Percentiles rank a stretch among this genome's conserved stretches.
Conservation (phyloP, 202 grass and related monocot genomes). For the Bolboschoenoplectus hybrid region DNA sequence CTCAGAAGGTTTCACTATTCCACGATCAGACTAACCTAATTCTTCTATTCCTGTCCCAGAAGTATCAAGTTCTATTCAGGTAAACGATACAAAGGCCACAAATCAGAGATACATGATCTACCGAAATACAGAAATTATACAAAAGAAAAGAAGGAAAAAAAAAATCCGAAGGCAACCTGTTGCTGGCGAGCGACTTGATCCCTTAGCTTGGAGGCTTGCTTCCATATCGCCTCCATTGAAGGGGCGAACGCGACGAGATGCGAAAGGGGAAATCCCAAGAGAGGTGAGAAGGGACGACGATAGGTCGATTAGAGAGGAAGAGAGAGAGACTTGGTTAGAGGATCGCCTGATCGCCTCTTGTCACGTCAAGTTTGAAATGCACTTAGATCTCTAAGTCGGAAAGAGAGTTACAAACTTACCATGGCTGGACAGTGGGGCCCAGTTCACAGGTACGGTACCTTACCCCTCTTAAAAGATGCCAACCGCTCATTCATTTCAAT, state of each 20-base stretch:
- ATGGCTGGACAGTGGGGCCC: not conserved
- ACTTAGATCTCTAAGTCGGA: not conserved
- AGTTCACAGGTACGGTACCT: not conserved
- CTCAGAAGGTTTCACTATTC: not conserved
- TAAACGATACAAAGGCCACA: not conserved
- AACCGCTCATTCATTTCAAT: not conserved
- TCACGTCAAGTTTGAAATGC: not conserved
- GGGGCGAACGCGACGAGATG: not conserved
- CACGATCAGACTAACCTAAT: not conserved
- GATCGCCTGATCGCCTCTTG: not conserved
- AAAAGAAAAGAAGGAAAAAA: not conserved
- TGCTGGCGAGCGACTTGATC: constrained; percentile 90
- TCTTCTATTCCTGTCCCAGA: not conserved
- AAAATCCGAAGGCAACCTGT: constrained; percentile 47
- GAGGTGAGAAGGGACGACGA: not conserved
- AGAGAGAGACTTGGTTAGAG: constrained; percentile 27
- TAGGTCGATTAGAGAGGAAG: not conserved
- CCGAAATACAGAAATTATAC: not conserved
- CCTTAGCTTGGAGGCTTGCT: constrained; percentile 92
- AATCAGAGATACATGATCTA: not conserved
- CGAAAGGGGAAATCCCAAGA: not conserved
- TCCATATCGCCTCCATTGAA: constrained; percentile 85
- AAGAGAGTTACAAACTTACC: no score
- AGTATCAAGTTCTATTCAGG: not conserved
- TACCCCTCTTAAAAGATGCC: not conserved